Conservation (phyloP, 352 stramenopile genomes). For the Pythium chondricola region DNA sequence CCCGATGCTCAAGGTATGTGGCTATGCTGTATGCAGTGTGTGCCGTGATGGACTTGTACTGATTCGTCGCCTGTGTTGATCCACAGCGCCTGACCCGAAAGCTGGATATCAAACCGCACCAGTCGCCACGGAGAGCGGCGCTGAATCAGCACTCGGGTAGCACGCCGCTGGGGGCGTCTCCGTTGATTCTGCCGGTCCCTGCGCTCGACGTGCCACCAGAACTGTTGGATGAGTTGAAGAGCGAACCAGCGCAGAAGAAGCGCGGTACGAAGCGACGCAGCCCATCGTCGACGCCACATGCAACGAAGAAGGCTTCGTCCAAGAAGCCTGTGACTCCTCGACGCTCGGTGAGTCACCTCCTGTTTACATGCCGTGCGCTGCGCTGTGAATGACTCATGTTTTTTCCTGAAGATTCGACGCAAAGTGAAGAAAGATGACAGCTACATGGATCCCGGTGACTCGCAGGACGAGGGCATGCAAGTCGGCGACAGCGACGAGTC, state of each 20-base stretch:
- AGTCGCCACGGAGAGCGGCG: conserved; percentile 50
- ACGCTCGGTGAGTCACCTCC: conserved; percentile 18
- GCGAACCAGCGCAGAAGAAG: conserved; percentile 19
- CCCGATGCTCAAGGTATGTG: conserved; percentile 23
- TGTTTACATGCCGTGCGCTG: too few species aligned
- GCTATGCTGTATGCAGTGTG: background rate
- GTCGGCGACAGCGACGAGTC: conserved; percentile 9
- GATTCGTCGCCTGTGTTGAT: background rate
- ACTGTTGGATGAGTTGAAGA: conserved; percentile 14
- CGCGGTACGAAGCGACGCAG: conserved; percentile 25
- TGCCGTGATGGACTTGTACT: background rate
- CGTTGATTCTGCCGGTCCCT: conserved; percentile 10
- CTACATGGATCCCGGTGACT: conserved; percentile 30
- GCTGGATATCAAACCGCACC: conserved; percentile 72
- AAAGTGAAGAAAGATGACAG: conserved; percentile 39
- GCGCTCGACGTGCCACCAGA: background rate
- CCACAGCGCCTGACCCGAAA: conserved; percentile 38
- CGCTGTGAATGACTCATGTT: too few species aligned
- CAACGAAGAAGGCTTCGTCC: background rate
- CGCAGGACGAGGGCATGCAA: conserved; percentile 22
- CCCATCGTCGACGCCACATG: conserved; percentile 8
- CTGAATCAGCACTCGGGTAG: conserved; percentile 22
- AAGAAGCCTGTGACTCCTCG: conserved; percentile 11
- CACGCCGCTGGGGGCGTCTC: conserved; percentile 4
- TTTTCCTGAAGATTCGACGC: conserved; percentile 27